These are phyloP conservation scores for Mortierella sp. DNA, from an alignment of 371 early-diverging fungal species.

Conservation along the genomic window DNA sequence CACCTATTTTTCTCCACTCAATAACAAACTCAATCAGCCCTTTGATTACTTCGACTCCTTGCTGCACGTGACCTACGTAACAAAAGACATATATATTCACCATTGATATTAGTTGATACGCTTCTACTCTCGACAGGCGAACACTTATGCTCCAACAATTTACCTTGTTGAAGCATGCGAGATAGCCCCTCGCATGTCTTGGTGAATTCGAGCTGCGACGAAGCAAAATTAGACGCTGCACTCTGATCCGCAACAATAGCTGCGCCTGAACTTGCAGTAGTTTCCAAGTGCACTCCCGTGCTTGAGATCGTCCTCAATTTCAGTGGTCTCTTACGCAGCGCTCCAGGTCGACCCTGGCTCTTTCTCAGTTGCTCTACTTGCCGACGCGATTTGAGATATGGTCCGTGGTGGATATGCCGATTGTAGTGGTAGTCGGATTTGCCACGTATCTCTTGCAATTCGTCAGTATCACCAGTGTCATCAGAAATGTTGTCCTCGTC, in stretches of 20 bases:
- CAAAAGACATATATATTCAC: not conserved
- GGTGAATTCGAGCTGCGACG: conserved; percentile 19
- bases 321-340: conserved; percentile 20
- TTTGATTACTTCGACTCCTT: conserved; percentile 23
- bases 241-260: not conserved
- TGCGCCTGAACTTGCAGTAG: not conserved
- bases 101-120: not conserved
- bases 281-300: conserved; percentile 14
- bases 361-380: conserved; percentile 29
- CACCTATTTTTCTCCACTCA: conserved; percentile 25
- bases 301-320: conserved; percentile 19
- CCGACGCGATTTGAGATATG: conserved; percentile 37
- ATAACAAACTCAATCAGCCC: conserved; percentile 15
- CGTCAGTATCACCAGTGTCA: conserved; percentile 33
- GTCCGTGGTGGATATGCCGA: conserved; percentile 20
- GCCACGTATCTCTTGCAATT: conserved; percentile 16
- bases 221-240: not conserved
- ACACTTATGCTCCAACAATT: not conserved
- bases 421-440: conserved; percentile 18
- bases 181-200: conserved; percentile 37
- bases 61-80: conserved; percentile 23
- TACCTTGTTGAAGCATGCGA: conserved; percentile 37
- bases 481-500: conserved; percentile 55
- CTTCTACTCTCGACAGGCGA: no score
- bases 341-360: conserved; percentile 18